A percentile compares a stretch with the other conserved stretches of the same genome.
Conservation (phyloP, 805 yeast genomes). For the Priceomyces castillae region DNA sequence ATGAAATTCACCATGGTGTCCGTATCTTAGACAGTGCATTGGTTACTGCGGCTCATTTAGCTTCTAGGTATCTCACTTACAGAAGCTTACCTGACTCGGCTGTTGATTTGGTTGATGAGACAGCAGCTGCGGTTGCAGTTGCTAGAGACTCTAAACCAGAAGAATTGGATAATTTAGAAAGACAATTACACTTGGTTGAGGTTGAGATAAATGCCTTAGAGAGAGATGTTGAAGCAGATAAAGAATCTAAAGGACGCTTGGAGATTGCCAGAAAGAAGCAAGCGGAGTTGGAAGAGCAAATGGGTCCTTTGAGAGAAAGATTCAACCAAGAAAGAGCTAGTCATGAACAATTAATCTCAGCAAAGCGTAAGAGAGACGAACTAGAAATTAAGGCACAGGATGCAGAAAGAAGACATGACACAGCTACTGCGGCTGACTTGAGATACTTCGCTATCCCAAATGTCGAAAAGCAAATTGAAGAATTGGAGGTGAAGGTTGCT, state of each 20-base stretch:
- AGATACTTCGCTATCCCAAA: constrained; percentile 98
- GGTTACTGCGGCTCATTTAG: constrained; percentile 90
- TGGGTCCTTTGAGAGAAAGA: constrained; percentile 80
- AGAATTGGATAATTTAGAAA: constrained; percentile 88
- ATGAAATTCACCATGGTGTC: constrained; percentile 96
- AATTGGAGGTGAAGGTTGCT: constrained; percentile 72
- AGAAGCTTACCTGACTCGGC: constrained; percentile 94
- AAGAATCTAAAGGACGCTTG: constrained; percentile 82
- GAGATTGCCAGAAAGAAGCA: constrained; percentile 72
- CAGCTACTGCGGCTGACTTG: constrained; percentile 91
- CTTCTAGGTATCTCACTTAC: constrained; percentile 87
- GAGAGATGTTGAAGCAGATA: constrained; percentile 86
- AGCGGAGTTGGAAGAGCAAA: constrained; percentile 80
- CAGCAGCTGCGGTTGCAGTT: constrained; percentile 95
- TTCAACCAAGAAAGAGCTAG: constrained; percentile 86
- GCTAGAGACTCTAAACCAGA: constrained; percentile 98
- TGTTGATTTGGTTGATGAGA: constrained; percentile 87
- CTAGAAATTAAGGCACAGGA: constrained; percentile 89
- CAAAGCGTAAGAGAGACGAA: constrained; percentile 89
- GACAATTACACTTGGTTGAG: constrained; percentile 85
- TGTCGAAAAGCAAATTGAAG: constrained; percentile 68
- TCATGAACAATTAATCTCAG: constrained; percentile 84
- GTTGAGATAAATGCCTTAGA: constrained; percentile 97
- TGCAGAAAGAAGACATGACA: constrained; percentile 96
- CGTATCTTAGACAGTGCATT: constrained; percentile 88